Evolutionary conservation across 305 asterid genomes (phyloP).

Genomic region (Lippia alba): DNA sequence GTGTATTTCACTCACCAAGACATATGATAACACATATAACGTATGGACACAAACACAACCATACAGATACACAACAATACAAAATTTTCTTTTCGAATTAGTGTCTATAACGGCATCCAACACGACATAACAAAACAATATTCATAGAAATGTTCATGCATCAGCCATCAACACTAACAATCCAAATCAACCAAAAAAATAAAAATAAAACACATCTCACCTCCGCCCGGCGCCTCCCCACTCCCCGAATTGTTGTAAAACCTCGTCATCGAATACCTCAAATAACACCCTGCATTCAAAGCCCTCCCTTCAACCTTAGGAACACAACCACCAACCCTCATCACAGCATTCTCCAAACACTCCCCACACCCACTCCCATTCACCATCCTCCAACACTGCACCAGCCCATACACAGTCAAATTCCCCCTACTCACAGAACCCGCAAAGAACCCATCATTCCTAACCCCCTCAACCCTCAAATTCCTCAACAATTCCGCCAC

Average conservation of each 20-base stretch:
- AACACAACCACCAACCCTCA: conserved; percentile 45
- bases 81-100: too few species aligned
- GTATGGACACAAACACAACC: too few species aligned
- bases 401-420: conserved; percentile 61
- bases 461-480: conserved; percentile 44
- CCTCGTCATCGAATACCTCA: conserved; percentile 57
- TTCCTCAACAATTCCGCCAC: conserved; percentile 49
- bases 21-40: too few species aligned
- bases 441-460: conserved; percentile 54
- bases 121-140: too few species aligned
- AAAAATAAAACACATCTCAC: conserved; percentile 36
- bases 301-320: conserved; percentile 64
- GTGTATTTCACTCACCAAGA: too few species aligned
- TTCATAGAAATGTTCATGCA: too few species aligned
- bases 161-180: neutral
- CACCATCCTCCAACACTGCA: conserved; percentile 70
- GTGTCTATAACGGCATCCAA: too few species aligned
- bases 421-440: conserved; percentile 51
- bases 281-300: conserved; percentile 65
- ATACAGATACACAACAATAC: too few species aligned
- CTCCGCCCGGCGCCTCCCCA: conserved; percentile 49
- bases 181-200: neutral
- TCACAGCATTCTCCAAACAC: conserved; percentile 50
- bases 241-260: conserved; percentile 54
- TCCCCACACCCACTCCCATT: conserved; percentile 46